These are phyloP conservation scores for Gnomoniopsis smithogilvyi DNA, from an alignment of 2,329 filamentous ascomycete genomes.

Conservation along the genomic window DNA sequence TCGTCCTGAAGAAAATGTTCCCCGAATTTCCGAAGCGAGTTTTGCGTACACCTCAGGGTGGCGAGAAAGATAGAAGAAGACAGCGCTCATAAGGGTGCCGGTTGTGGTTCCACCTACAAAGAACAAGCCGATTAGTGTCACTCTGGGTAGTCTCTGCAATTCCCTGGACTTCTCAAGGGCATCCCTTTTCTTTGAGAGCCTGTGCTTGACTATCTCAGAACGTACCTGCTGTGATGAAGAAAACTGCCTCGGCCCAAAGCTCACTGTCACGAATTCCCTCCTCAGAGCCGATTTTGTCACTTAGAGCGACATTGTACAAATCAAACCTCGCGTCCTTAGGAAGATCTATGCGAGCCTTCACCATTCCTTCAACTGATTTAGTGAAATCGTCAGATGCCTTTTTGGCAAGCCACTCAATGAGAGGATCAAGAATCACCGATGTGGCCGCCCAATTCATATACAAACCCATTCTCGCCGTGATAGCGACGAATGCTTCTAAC, in stretches of 20 bases:
- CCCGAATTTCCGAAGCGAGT: slow-evolving; percentile 9
- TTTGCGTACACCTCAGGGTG: slow-evolving; percentile 1
- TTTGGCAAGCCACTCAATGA: background rate
- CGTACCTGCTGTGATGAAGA: background rate
- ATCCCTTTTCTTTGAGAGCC: too few relatives aligned
- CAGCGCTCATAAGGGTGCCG: background rate
- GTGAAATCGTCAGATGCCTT: background rate
- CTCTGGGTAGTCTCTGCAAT: too few relatives aligned
- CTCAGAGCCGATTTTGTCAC: background rate
- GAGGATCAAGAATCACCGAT: background rate
- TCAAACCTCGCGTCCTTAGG: slow-evolving; percentile 11
- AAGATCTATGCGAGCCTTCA: slow-evolving; percentile 15
- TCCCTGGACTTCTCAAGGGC: too few relatives aligned
- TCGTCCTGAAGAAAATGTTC: background rate
- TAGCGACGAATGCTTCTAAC: background rate
- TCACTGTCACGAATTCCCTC: background rate
- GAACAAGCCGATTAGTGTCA: background rate
- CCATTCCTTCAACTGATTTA: background rate
- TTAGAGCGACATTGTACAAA: slow-evolving; percentile 10
- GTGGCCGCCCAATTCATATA: background rate
- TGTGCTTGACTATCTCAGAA: too few relatives aligned
- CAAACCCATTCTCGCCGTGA: background rate
- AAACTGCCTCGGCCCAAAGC: background rate
- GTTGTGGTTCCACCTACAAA: slow-evolving; percentile 7
- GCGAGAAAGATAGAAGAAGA: slow-evolving; percentile 16